phyloP scores from a whole-genome alignment of 129 eudicot genomes.

The Pittosporum tobira region DNA sequence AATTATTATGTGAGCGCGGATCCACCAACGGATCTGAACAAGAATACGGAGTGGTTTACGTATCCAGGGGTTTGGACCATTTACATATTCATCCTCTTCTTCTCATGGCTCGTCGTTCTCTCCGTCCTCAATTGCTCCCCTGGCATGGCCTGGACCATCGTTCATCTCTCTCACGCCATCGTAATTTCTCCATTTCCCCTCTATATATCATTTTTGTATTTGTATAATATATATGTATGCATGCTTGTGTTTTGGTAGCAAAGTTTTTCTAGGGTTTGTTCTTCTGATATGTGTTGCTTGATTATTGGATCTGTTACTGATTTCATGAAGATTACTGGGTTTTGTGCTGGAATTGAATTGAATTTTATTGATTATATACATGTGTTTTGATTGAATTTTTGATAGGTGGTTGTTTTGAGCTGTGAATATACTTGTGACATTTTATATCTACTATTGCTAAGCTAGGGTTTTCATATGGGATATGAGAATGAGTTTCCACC shows the following conservation, averaged over 20 bases:
- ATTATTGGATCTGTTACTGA: background rate
- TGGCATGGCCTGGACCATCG: constrained; percentile 93
- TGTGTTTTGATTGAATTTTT: too few relatives aligned
- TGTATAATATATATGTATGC: background rate
- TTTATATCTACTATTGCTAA: too few relatives aligned
- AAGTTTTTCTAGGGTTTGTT: background rate
- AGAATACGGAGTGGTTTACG: constrained; percentile 90
- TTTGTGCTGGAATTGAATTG: background rate
- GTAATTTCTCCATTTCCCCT: constrained; percentile 20
- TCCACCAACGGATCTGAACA: constrained; percentile 83
- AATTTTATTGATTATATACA: background rate
- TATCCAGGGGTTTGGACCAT: constrained; percentile 97
- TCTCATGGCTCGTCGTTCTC: constrained; percentile 75
- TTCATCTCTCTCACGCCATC: constrained; percentile 69
- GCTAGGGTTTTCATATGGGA: too few relatives aligned
- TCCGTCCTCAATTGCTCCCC: constrained; percentile 73
- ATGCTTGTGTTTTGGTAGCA: background rate
- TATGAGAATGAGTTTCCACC: too few relatives aligned
- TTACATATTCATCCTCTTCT: constrained; percentile 75
- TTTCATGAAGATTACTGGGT: background rate
- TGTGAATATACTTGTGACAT: too few relatives aligned
- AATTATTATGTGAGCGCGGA: constrained; percentile 70
- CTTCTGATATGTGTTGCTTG: background rate
- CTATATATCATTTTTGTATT: background rate
- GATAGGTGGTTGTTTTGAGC: too few relatives aligned